These are phyloP conservation scores for Pistacia vera DNA, from an alignment of 345 rosid genomes.

Conservation along the genomic window DNA sequence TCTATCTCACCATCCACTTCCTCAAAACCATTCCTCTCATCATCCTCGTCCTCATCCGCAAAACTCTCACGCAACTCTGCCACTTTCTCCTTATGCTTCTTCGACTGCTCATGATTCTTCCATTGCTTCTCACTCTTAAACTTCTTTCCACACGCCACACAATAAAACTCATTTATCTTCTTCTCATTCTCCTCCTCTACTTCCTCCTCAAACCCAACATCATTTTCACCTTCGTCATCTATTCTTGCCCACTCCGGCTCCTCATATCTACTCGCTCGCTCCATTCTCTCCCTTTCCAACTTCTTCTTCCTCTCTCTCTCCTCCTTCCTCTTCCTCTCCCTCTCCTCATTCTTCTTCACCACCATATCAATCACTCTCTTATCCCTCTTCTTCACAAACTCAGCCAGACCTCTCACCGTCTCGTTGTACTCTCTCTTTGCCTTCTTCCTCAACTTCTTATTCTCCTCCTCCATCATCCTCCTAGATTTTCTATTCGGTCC, in stretches of 20 bases:
- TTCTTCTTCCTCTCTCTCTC: constrained; percentile 66
- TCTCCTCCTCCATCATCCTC: constrained; percentile 94
- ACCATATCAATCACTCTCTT: constrained; percentile 86
- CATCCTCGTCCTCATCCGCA: constrained; percentile 57
- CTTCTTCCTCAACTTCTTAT: constrained; percentile 86
- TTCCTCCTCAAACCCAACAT: constrained; percentile 42
- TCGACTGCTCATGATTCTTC: constrained; percentile 96
- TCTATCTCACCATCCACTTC: constrained; percentile 40
- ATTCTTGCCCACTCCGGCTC: constrained; percentile 73
- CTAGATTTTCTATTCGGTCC: constrained; percentile 75
- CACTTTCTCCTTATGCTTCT: constrained; percentile 95
- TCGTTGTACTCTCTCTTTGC: constrained; percentile 83
- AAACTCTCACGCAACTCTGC: constrained; percentile 69
- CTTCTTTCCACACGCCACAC: constrained; percentile 87
- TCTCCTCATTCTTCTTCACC: constrained; percentile 66
- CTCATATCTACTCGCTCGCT: constrained; percentile 49
- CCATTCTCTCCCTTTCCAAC: constrained; percentile 72
- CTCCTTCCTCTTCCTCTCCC: constrained; percentile 60
- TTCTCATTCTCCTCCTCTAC: constrained; percentile 34
- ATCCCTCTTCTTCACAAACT: constrained; percentile 90
- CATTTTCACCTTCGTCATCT: constrained; percentile 40
- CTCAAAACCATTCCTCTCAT: constrained; percentile 19
- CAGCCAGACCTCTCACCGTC: constrained; percentile 77
- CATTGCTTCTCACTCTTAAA: constrained; percentile 96
- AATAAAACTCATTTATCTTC: constrained; percentile 59